Percentiles rank a stretch among this genome's conserved stretches.
These are phyloP conservation scores for Aegilops umbellulata DNA, from an alignment of 176 grass and related monocot genomes.

Conservation along the genomic window DNA sequence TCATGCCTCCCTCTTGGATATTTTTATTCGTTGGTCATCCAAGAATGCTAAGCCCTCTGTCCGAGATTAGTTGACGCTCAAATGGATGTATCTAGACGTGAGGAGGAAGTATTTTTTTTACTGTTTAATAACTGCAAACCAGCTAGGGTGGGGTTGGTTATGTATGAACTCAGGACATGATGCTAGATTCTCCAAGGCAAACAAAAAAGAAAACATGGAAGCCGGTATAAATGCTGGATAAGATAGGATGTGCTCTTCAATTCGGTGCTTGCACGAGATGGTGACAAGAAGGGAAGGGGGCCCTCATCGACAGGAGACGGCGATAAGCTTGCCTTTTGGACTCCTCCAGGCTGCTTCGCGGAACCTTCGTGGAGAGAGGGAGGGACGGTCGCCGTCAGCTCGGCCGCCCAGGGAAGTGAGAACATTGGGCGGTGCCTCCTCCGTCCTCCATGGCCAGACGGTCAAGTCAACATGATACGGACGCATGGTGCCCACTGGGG, in stretches of 20 bases:
- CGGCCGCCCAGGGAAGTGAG: not conserved
- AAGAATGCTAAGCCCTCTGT: not conserved
- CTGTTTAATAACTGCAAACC: not conserved
- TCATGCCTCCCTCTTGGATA: not conserved
- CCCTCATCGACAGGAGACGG: not conserved
- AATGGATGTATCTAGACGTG: no score
- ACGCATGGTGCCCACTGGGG: not conserved
- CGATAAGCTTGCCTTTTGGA: not conserved
- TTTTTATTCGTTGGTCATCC: not conserved
- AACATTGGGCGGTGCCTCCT: not conserved
- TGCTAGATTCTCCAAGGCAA: not conserved
- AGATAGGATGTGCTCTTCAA: not conserved
- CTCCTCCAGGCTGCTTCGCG: slow-evolving; percentile 14
- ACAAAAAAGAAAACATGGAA: not conserved
- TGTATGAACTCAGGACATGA: not conserved
- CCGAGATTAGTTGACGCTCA: no score
- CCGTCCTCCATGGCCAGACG: not conserved
- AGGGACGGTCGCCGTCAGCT: slow-evolving; percentile 8
- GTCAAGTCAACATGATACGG: slow-evolving; percentile 5
- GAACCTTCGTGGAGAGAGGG: slow-evolving; percentile 34
- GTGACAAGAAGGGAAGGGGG: not conserved
- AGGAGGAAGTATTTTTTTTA: no score
- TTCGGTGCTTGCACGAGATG: not conserved
- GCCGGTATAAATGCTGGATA: not conserved
- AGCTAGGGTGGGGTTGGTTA: not conserved